Conservation (phyloP, 257 asterid species). For the Perilla frutescens region DNA sequence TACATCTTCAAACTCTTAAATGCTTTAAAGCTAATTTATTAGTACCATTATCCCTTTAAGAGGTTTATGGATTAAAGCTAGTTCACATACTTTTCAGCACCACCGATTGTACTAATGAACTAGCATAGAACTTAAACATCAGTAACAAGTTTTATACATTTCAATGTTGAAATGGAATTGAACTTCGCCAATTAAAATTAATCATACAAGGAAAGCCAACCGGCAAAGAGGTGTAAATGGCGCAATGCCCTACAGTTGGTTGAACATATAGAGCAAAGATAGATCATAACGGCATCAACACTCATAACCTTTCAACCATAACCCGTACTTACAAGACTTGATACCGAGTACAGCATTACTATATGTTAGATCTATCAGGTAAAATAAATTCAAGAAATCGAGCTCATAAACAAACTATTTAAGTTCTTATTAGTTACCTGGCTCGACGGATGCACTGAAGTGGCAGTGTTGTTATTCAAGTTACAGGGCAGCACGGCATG, state of each 20-base stretch:
- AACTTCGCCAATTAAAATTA: not conserved
- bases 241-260: too few relatives aligned
- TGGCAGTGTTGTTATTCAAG: conserved; percentile 34
- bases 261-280: too few relatives aligned
- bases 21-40: not conserved
- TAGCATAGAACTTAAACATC: not conserved
- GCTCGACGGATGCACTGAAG: conserved; percentile 47
- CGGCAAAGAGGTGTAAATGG: not conserved
- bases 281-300: too few relatives aligned
- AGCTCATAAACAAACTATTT: not conserved
- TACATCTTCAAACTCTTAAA: not conserved
- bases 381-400: not conserved
- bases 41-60: too few relatives aligned
- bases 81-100: not conserved
- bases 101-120: not conserved
- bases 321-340: too few relatives aligned
- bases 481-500: conserved; percentile 38
- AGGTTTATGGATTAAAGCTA: too few relatives aligned
- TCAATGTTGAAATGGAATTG: not conserved
- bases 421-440: conserved; percentile 54
- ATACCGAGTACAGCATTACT: not conserved
- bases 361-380: not conserved
- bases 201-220: not conserved
- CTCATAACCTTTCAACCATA: too few relatives aligned
- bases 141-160: not conserved